Evolutionary conservation across 139 green algal genomes (phyloP).

Genomic region (Gonium pectorale): DNA sequence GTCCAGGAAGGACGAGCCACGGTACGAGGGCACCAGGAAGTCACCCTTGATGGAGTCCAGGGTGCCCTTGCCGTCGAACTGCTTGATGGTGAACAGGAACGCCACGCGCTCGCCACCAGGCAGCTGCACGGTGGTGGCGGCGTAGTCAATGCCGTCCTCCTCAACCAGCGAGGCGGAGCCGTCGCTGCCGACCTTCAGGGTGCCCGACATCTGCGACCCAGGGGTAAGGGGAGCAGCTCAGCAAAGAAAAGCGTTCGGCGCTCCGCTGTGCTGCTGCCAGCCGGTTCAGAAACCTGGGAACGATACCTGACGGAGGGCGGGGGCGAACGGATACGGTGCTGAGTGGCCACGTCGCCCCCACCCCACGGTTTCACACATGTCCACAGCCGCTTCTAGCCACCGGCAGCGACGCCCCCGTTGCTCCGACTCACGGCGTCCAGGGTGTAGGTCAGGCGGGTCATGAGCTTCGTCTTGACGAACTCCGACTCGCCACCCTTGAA

Average conservation of each 20-base stretch:
- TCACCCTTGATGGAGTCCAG: slow-evolving; percentile 93
- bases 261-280: too few species aligned
- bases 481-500: slow-evolving; percentile 89
- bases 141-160: slow-evolving; percentile 99
- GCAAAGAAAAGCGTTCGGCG: too few species aligned
- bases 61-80: slow-evolving; percentile 92
- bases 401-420: too few species aligned
- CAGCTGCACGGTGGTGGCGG: slow-evolving; percentile 96
- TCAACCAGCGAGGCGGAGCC: slow-evolving; percentile 94
- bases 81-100: slow-evolving; percentile 99
- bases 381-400: too few species aligned
- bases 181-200: slow-evolving; percentile 88
- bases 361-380: too few species aligned
- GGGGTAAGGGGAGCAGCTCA: too few species aligned
- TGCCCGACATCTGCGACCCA: slow-evolving; percentile 84
- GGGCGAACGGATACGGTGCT: too few species aligned
- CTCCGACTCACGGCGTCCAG: slow-evolving; percentile 86
- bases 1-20: slow-evolving; percentile 98
- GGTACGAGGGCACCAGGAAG: slow-evolving; percentile 99
- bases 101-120: slow-evolving; percentile 98
- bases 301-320: too few species aligned
- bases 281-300: too few species aligned
- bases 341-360: too few species aligned
- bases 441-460: slow-evolving; percentile 99
- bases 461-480: slow-evolving; percentile 98